phyloP scores from a whole-genome alignment of 2,329 filamentous ascomycete species.

The Alternaria arborescens region DNA sequence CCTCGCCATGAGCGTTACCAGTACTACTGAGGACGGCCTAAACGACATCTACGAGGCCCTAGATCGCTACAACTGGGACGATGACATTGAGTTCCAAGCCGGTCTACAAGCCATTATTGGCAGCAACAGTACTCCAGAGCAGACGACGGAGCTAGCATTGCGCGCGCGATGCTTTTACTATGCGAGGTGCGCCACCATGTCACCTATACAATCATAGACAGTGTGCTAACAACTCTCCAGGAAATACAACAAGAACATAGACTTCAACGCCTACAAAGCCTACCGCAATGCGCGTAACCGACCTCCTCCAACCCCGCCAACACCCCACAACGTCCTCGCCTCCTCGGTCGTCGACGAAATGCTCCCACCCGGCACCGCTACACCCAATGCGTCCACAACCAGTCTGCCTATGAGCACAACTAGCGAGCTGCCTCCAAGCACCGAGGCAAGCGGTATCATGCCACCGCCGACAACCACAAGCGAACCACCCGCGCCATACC shows the following conservation, averaged over 20 bases:
- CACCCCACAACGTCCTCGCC: constrained; percentile 27
- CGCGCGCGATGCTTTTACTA: constrained; percentile 77
- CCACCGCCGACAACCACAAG: constrained; percentile 32
- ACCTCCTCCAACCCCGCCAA: constrained; percentile 28
- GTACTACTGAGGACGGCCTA: constrained; percentile 30
- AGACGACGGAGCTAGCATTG: constrained; percentile 66
- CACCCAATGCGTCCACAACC: constrained; percentile 5
- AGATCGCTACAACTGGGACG: constrained; percentile 72
- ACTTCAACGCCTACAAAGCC: constrained; percentile 72
- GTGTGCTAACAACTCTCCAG: constrained; percentile 27
- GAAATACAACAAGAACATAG: constrained; percentile 61
- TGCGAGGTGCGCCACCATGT: constrained; percentile 49
- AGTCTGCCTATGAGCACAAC: background rate
- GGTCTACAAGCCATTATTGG: constrained; percentile 72
- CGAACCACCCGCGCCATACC: constrained; percentile 71
- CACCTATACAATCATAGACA: background rate
- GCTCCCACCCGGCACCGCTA: background rate
- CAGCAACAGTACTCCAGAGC: constrained; percentile 62
- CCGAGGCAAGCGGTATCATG: constrained; percentile 31
- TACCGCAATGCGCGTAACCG: constrained; percentile 61
- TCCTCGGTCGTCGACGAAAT: constrained; percentile 13
- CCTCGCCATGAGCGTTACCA: constrained; percentile 36
- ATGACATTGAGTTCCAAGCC: constrained; percentile 73
- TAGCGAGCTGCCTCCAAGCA: background rate
- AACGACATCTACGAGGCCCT: constrained; percentile 65